Percentiles rank a stretch among this genome's conserved stretches.
These are phyloP conservation scores for Detonula confervacea DNA, from an alignment of 352 stramenopile species.

Conservation along the genomic window DNA sequence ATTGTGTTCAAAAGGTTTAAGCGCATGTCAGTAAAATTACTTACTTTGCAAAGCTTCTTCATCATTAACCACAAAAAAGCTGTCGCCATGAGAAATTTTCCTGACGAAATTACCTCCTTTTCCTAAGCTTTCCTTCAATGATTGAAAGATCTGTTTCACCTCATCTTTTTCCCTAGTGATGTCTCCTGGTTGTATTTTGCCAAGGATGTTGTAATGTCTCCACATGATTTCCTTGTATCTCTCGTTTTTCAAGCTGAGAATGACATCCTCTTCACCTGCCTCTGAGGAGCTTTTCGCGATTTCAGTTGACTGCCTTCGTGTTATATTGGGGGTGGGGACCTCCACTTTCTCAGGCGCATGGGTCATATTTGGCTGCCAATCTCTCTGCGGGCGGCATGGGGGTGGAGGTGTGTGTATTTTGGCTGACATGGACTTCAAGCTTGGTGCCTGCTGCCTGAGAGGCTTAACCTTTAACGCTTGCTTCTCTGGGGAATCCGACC, in stretches of 20 bases:
- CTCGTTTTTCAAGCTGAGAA: slow-evolving; percentile 36
- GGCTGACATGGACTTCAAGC: not conserved
- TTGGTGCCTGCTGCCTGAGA: not conserved
- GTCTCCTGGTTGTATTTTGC: slow-evolving; percentile 15
- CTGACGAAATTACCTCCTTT: slow-evolving; percentile 32
- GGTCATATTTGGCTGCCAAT: not conserved
- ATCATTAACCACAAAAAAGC: slow-evolving; percentile 19
- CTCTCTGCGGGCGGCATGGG: slow-evolving; percentile 5
- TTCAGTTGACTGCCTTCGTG: slow-evolving; percentile 9
- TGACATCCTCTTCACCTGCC: slow-evolving; percentile 13
- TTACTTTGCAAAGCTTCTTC: slow-evolving; percentile 37
- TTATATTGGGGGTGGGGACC: not conserved
- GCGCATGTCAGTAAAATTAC: slow-evolving; percentile 12
- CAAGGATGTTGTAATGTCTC: slow-evolving; percentile 28
- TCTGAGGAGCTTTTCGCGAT: slow-evolving; percentile 13
- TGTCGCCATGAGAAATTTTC: slow-evolving; percentile 13
- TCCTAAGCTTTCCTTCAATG: slow-evolving; percentile 21
- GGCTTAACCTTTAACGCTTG: not conserved
- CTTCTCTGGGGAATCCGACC: slow-evolving; percentile 18
- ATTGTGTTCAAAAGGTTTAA: no score
- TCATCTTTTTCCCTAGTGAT: slow-evolving; percentile 15
- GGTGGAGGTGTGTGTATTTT: not conserved
- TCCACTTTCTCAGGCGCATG: not conserved
- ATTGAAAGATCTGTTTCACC: slow-evolving; percentile 27
- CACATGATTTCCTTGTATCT: slow-evolving; percentile 44